A percentile compares a stretch with the other conserved stretches of the same genome.
Evolutionary conservation across 176 grass and related monocot species (phyloP).

Genomic region (Lolium rigidum): DNA sequence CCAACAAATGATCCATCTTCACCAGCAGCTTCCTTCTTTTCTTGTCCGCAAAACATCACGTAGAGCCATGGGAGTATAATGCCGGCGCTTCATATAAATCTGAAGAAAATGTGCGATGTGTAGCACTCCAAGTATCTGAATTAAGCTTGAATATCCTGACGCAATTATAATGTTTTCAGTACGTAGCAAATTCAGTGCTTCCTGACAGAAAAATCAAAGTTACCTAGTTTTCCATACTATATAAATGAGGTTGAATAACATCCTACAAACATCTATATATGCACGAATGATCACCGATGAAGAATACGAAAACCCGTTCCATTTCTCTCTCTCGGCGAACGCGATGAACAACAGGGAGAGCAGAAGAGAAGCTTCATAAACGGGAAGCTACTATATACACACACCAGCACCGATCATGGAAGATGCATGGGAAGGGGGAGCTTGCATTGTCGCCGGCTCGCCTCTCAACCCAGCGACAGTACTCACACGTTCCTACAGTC

Average conservation of each 20-base stretch:
- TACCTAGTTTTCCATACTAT: neutral
- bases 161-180: neutral
- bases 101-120: neutral
- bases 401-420: neutral
- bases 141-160: neutral
- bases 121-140: neutral
- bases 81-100: neutral
- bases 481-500: neutral
- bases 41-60: neutral
- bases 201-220: neutral
- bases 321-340: conserved; percentile 15
- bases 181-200: neutral
- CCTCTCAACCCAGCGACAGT: conserved; percentile 54
- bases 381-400: conserved; percentile 37
- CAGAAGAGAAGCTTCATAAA: conserved; percentile 38
- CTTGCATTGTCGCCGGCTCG: conserved; percentile 9
- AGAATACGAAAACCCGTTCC: neutral
- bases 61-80: neutral
- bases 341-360: neutral
- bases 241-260: neutral
- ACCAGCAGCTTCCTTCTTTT: neutral
- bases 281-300: neutral
- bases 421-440: conserved; percentile 52
- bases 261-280: neutral
- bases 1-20: conserved; percentile 19